Percentiles rank a stretch among this genome's conserved stretches.
These are phyloP conservation scores for Russula lepida DNA, from an alignment of 768 basidiomycete genomes.

Conservation along the genomic window DNA sequence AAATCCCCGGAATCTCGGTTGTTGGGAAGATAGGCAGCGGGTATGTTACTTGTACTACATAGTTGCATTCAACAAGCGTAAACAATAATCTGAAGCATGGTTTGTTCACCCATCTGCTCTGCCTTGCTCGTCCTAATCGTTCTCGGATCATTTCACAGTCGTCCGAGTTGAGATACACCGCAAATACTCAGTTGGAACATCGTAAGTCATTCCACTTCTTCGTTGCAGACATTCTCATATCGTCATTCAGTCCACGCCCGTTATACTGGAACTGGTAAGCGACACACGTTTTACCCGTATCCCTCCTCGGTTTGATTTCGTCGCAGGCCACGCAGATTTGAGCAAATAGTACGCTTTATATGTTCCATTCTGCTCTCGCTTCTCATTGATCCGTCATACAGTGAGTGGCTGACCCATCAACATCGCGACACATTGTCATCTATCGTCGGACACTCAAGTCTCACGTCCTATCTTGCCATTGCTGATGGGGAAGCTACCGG, in stretches of 20 bases:
- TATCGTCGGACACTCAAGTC: conserved; percentile 83
- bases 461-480: conserved; percentile 81
- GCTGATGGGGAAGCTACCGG: conserved; percentile 94
- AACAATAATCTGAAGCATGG: conserved; percentile 12
- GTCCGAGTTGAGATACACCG: conserved; percentile 90
- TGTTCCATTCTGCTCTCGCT: conserved; percentile 1
- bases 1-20: not conserved
- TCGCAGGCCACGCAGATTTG: conserved; percentile 84
- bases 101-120: conserved; percentile 14
- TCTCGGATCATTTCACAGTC: conserved; percentile 39
- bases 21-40: not conserved
- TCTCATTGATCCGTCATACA: conserved; percentile 27
- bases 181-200: conserved; percentile 93
- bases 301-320: conserved; percentile 14
- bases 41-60: not conserved
- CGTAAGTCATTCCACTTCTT: conserved; percentile 43
- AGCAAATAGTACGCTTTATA: conserved; percentile 74
- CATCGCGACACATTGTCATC: conserved; percentile 93
- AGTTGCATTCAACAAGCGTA: not conserved
- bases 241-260: conserved; percentile 73
- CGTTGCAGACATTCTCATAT: conserved; percentile 15
- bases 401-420: conserved; percentile 97
- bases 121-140: not conserved
- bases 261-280: conserved; percentile 89
- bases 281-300: not conserved